phyloP scores from a whole-genome alignment of 805 yeast genomes.

The Candida awuae region DNA sequence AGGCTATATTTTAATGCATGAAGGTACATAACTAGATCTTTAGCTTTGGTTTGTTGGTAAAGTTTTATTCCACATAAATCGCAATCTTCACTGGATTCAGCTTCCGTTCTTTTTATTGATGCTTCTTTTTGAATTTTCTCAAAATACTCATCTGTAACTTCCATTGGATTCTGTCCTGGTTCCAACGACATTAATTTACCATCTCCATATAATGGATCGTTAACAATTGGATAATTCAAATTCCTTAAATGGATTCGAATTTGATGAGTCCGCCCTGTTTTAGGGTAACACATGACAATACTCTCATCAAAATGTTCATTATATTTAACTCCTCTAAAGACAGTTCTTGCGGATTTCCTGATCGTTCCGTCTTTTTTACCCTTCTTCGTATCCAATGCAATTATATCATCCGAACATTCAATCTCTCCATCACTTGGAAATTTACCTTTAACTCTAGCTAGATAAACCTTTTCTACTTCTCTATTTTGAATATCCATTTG shows the following conservation, averaged over 20 bases:
- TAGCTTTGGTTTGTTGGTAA: constrained; percentile 26
- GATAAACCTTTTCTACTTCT: constrained; percentile 33
- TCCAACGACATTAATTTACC: constrained; percentile 6
- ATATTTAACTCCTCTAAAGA: constrained; percentile 25
- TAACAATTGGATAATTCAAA: constrained; percentile 32
- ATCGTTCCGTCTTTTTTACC: constrained; percentile 19
- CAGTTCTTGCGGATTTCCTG: constrained; percentile 18
- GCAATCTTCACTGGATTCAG: constrained; percentile 22
- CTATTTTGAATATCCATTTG: constrained; percentile 29
- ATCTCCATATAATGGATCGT: constrained; percentile 29
- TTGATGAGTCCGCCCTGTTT: constrained; percentile 51
- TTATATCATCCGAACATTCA: constrained; percentile 33
- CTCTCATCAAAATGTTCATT: constrained; percentile 28
- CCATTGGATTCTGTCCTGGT: neutral
- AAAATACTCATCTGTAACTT: constrained; percentile 3
- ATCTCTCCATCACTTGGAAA: constrained; percentile 29
- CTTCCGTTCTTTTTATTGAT: constrained; percentile 3
- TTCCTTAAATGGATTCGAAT: constrained; percentile 47
- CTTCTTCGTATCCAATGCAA: constrained; percentile 26
- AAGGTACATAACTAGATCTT: constrained; percentile 34
- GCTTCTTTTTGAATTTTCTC: constrained; percentile 4
- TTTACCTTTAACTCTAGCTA: constrained; percentile 37
- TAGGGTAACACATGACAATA: constrained; percentile 40
- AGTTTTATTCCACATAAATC: constrained; percentile 29
- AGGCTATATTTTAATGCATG: constrained; percentile 39